Base-by-base conservation (phyloP, 768 basidiomycete species). In the Leccinum subtestaceum region DNA sequence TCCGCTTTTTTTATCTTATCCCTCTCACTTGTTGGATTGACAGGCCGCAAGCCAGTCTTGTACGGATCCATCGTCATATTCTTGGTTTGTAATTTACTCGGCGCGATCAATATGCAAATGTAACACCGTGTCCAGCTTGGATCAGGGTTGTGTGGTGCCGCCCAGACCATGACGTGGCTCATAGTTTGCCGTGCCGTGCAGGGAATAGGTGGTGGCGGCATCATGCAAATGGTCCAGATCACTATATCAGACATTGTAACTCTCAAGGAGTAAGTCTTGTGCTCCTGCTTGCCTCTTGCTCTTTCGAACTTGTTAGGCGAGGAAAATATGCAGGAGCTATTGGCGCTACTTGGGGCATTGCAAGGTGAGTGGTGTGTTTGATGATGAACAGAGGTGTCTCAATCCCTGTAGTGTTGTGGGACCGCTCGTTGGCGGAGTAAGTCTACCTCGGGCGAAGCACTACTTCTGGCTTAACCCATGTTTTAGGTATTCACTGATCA, bases 71-170 rank as follows among this genome's bases (percentile, higher is more conserved):
- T 81, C 36, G 2, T 68, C 53, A 54, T 75, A 53, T 80, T 80
- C 63, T 65, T 80, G 59, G 69, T 72, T 57, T 21, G 75, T 54
- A 25, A 36, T 38, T 51, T 43, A 32, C 46, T 46, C 56, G 9
- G 21, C 5, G 3, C 21, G 6, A 29, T 27, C 23, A 19, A 32
- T 38, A 1, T 45, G 2, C 23, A 8, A 56, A 23, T 19, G 12
- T 56, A 23, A 62, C 27, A 40, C 17, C n/a, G 1, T 46, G 25
- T 25, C 19, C n/a, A 74, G 74, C 47, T 73, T 36, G 75, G 73
- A 40, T 78, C 77, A 23, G 76, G 72, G 3, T 55, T 79, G 23
- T 79, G 78, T 60, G 79, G 77, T 36, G 76, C 78, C n/a, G 77
- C 78, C 4, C 74, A 79, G 63, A 75, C 32, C 25, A 76, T 80